Base-by-base conservation (phyloP, 352 stramenopile genomes). In the Globisporangium cederbergense region DNA sequence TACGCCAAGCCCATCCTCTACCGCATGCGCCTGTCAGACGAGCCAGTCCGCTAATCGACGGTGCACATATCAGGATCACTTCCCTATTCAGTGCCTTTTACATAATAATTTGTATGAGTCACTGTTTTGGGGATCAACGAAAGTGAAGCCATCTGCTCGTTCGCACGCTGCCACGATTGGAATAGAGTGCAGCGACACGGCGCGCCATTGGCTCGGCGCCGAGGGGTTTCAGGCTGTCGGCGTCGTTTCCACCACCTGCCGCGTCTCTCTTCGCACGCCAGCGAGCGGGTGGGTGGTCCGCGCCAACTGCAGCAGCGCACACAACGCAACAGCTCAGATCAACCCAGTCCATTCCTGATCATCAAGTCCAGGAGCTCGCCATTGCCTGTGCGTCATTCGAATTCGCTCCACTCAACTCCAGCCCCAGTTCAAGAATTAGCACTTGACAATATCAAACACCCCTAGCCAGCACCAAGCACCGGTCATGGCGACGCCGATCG, bases 401-500 rank as follows among this genome's bases (percentile, higher is more conserved):
- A n/a, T 45, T 45, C 40, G 11, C 40, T 3, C 40, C 40, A 9
- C 36, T 40, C 36, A 40, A 13, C 36, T 40, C 36, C 36, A 40
- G 36, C 36, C 11, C 36, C 32, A 36, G 32, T 36, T 40, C 36
- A 40, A 16, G 40, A 45, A n/a, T 16, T 13, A 45, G 13, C 40
- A 45, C 40, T 45, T 45, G 40, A 45, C 40, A 45, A 45, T 4
- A 45, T 16, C 13, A 13, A 45, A 13, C 40, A 45, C 5, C 13
- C 40, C 22, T 25, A 25, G 22, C 22, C 22, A 25, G 22, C 22
- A 25, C 22, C 40, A 5, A 45, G 40, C 36, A 22, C 34, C 34
- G 42, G 9, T 6, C 36, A 40, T 51, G 58, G 47, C 61, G 30
- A 34, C 53, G 25, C 56, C 63, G n/a, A 59, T 90, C 62, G 53